Percentiles rank a stretch among this genome's conserved stretches.
Conservation (phyloP, 2,329 filamentous ascomycete genomes). For the Arthrobotrys pseudoclavata region DNA sequence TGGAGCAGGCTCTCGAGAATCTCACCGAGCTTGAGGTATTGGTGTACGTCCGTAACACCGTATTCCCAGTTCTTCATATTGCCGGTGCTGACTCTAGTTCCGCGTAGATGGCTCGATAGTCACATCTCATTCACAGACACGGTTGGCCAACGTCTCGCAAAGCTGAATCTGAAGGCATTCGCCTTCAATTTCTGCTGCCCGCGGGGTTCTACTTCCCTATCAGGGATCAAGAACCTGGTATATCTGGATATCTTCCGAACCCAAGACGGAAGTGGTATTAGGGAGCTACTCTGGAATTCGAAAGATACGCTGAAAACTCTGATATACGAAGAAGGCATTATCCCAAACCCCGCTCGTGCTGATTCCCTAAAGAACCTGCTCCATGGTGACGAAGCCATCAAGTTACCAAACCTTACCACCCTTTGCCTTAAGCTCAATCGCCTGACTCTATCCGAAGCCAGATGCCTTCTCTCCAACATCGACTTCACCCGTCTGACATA, state of each 20-base stretch:
- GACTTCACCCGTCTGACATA: constrained; percentile 46
- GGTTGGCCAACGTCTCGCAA: constrained; percentile 2
- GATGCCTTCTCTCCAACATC: constrained; percentile 6
- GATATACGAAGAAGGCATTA: constrained; percentile 30
- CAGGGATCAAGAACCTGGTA: constrained; percentile 14
- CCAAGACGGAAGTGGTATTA: neutral
- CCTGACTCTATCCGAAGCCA: neutral
- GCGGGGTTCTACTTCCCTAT: constrained; percentile 11
- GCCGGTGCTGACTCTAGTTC: neutral
- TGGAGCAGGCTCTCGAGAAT: constrained; percentile 27
- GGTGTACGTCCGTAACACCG: constrained; percentile 11
- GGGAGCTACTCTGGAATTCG: constrained; percentile 21
- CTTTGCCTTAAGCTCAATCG: constrained; percentile 20
- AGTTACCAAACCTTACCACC: constrained; percentile 27
- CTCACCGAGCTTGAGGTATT: constrained; percentile 24
- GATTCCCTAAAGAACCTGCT: neutral
- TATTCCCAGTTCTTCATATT: neutral
- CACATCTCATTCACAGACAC: constrained; percentile 17
- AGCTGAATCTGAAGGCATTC: constrained; percentile 36
- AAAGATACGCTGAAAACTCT: constrained; percentile 40
- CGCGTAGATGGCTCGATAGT: constrained; percentile 37
- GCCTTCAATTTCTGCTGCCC: constrained; percentile 30
- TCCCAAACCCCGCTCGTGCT: neutral
- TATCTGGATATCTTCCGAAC: constrained; percentile 32
- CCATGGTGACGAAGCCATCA: constrained; percentile 7